Conservation (phyloP, 192 early-diverging fungal species). For the Rhizophagus clarus region DNA sequence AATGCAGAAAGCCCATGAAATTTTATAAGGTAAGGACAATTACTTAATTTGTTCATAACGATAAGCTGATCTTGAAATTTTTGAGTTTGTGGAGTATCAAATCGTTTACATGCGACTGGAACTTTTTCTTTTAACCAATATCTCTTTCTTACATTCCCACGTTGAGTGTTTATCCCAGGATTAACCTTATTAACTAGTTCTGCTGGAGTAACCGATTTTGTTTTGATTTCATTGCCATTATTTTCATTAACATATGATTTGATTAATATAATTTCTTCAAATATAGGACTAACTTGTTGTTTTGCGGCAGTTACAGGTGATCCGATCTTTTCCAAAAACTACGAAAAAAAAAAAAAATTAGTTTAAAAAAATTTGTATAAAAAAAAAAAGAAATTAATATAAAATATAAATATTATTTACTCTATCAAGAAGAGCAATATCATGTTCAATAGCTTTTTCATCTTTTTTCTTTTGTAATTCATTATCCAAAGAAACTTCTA, state of each 20-base stretch:
- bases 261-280: conserved; percentile 21
- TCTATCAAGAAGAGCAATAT: not conserved
- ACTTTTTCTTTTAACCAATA: not conserved
- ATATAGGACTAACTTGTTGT: conserved; percentile 6
- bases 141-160: conserved; percentile 5
- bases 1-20: conserved; percentile 21
- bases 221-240: conserved; percentile 23
- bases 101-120: conserved; percentile 20
- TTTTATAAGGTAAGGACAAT: conserved; percentile 12
- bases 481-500: not conserved
- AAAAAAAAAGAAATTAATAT: not conserved
- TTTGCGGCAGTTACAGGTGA: not conserved
- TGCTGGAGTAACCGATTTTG: not conserved
- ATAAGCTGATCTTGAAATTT: conserved; percentile 17
- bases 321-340: conserved; percentile 20
- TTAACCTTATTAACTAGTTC: conserved; percentile 12
- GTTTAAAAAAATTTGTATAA: not conserved
- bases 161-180: conserved; percentile 6
- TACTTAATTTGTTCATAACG: conserved; percentile 11
- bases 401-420: conserved; percentile 1
- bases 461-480: conserved; percentile 8
- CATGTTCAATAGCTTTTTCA: not conserved
- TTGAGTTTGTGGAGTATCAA: conserved; percentile 5
- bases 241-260: conserved; percentile 21
- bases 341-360: not conserved